Base-by-base conservation (phyloP, 2,329 filamentous ascomycete species). In the Zopfia rhizophila region DNA sequence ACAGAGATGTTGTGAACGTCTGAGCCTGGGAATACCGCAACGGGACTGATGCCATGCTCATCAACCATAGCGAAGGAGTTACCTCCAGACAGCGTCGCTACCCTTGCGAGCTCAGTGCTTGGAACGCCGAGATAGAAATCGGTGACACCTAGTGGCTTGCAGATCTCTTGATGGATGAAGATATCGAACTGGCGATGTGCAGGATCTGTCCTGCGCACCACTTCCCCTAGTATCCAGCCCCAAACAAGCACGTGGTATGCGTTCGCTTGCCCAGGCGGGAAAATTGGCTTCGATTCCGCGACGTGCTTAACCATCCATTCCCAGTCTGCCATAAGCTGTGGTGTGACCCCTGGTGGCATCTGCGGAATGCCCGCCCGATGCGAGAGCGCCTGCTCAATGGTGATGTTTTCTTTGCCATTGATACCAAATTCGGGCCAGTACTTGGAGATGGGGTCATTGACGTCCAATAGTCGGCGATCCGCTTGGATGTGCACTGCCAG, bases 371-470 rank as follows among this genome's bases (percentile, higher is more conserved):
- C 44, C 2, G 44, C 29, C 3, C 19, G 21, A 21, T 47, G 44
- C 5, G 37, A 35, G 4, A 47, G 29, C 4, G 38, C 8, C 16
- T 61, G 53, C 5, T 36, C 60, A 7, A 69, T 60, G 8, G 49
- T 53, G 29, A 68, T 35, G 14, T 60, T 53, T 30, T 65, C 53
- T 27, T 69, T 68, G 25, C 66, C 65, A 43, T 68, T 65, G 2
- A 38, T 54, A 3, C 50, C 65, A 33, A 70, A 69, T 13, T 69
- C 67, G 1, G 65, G 66, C 67, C 67, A 70, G 47, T 70, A 66
- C 17, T 47, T 61, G 12, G 59, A 38, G 0, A 69, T 62, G 6
- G 55, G 58, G 23, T 63, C 64, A 14, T 61, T 39, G 2, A 51
- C 38, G 17, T 66, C 51, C 6, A 70, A 35, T 0, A 61, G 38